Conservation (phyloP, 139 green algal genomes). For the Micromonas pusilla region DNA sequence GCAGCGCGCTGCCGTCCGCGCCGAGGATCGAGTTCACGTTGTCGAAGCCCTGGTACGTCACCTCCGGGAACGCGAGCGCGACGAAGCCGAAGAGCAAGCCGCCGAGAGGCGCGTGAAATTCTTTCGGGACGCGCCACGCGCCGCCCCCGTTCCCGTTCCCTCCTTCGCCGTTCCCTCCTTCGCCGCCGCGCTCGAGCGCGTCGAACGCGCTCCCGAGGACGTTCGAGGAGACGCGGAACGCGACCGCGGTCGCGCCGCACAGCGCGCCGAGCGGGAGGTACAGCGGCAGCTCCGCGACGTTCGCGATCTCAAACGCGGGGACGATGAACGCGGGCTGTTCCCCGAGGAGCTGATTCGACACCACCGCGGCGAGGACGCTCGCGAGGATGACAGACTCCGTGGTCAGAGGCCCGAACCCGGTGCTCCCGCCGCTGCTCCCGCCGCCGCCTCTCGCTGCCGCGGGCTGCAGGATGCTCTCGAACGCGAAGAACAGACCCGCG, state of each 20-base stretch:
- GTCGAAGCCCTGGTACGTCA: constrained; percentile 73
- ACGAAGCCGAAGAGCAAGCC: constrained; percentile 55
- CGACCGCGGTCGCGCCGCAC: constrained; percentile 44
- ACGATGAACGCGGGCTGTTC: constrained; percentile 56
- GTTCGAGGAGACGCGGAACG: constrained; percentile 27
- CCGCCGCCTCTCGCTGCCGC: constrained; percentile 43
- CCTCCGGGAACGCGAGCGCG: constrained; percentile 58
- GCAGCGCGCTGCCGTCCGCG: constrained; percentile 11
- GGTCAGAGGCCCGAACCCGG: background rate
- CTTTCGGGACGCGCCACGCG: constrained; percentile 27
- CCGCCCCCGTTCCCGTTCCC: too few species aligned
- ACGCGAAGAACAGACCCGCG: constrained; percentile 84
- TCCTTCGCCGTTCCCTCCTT: background rate
- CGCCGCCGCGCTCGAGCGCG: background rate
- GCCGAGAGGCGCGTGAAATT: constrained; percentile 50
- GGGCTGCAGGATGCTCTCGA: constrained; percentile 61
- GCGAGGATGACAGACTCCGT: constrained; percentile 55
- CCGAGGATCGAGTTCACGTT: constrained; percentile 68
- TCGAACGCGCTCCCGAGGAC: constrained; percentile 18
- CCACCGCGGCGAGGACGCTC: constrained; percentile 54
- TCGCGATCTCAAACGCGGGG: constrained; percentile 51
- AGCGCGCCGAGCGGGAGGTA: constrained; percentile 60
- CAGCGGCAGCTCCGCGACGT: constrained; percentile 58
- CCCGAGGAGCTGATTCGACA: constrained; percentile 60
- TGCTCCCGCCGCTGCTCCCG: background rate